phyloP scores from a whole-genome alignment of 306 rosid genomes.

The Medicago arabica region DNA sequence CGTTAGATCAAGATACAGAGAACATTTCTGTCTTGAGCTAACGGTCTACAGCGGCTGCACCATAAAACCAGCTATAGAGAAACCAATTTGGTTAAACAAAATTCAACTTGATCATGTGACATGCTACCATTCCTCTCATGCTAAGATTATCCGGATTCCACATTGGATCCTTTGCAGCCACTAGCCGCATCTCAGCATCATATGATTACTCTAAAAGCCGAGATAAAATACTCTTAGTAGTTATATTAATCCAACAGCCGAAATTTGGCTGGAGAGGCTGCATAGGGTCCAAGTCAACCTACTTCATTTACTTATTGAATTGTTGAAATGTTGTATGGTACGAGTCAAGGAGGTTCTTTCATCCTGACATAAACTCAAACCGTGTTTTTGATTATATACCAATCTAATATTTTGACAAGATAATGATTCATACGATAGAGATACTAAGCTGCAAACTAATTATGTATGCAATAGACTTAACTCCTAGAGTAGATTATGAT shows the following conservation, averaged over 20 bases:
- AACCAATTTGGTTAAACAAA: neutral
- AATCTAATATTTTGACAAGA: conserved; percentile 1
- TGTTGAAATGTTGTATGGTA: neutral
- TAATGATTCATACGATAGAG: neutral
- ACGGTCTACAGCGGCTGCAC: neutral
- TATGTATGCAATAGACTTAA: neutral
- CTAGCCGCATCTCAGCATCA: neutral
- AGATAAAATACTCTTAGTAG: no score
- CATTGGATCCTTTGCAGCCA: neutral
- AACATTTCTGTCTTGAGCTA: no score
- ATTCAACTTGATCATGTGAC: neutral
- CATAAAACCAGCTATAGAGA: neutral
- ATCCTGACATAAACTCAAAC: neutral
- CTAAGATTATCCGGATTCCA: neutral
- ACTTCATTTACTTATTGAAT: neutral
- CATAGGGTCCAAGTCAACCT: neutral
- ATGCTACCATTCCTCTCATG: no score
- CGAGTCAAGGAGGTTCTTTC: neutral
- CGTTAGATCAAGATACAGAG: neutral
- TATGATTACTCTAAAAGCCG: neutral
- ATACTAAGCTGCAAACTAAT: neutral
- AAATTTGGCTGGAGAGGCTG: neutral
- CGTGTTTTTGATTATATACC: neutral
- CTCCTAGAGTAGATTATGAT: neutral
- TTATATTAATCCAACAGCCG: neutral